Percentiles rank a stretch among this genome's conserved stretches.
Evolutionary conservation across 495 filamentous ascomycete genomes (phyloP).

Genomic region (Penicillium silybi): DNA sequence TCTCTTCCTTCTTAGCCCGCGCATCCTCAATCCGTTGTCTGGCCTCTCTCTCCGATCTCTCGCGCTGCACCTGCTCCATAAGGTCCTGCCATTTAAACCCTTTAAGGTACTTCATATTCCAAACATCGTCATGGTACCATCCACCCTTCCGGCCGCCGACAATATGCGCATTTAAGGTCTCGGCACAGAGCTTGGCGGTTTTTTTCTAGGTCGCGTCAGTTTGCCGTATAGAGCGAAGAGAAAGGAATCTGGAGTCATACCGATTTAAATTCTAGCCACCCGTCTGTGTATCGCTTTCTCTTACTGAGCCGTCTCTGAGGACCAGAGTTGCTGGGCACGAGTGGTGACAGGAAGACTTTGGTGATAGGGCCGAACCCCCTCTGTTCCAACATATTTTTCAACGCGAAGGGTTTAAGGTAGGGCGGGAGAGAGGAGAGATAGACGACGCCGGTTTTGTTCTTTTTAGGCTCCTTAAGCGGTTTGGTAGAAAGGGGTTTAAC

Average conservation of each 20-base stretch:
- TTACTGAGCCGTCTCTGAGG: slow-evolving; percentile 74
- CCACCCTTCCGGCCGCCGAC: slow-evolving; percentile 85
- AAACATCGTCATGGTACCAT: slow-evolving; percentile 91
- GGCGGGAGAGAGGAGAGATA: slow-evolving; percentile 91
- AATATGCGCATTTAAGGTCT: slow-evolving; percentile 74
- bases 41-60: slow-evolving; percentile 77
- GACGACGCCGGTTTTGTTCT: slow-evolving; percentile 45
- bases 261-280: slow-evolving; percentile 81
- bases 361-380: slow-evolving; percentile 68
- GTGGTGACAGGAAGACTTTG: slow-evolving; percentile 83
- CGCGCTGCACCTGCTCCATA: slow-evolving; percentile 66
- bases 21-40: slow-evolving; percentile 77
- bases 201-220: slow-evolving; percentile 46
- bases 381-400: slow-evolving; percentile 70
- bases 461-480: slow-evolving; percentile 22
- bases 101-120: slow-evolving; percentile 74
- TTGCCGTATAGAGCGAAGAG: neutral
- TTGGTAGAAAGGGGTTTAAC: slow-evolving; percentile 15
- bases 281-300: slow-evolving; percentile 81
- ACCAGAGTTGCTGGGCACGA: slow-evolving; percentile 60
- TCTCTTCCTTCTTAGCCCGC: slow-evolving; percentile 74
- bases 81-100: slow-evolving; percentile 79
- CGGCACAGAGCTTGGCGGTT: slow-evolving; percentile 79
- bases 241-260: neutral
- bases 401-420: slow-evolving; percentile 84